These are phyloP conservation scores for Aspergillus fischeri DNA, from an alignment of 2,329 filamentous ascomycete genomes.

Conservation along the genomic window DNA sequence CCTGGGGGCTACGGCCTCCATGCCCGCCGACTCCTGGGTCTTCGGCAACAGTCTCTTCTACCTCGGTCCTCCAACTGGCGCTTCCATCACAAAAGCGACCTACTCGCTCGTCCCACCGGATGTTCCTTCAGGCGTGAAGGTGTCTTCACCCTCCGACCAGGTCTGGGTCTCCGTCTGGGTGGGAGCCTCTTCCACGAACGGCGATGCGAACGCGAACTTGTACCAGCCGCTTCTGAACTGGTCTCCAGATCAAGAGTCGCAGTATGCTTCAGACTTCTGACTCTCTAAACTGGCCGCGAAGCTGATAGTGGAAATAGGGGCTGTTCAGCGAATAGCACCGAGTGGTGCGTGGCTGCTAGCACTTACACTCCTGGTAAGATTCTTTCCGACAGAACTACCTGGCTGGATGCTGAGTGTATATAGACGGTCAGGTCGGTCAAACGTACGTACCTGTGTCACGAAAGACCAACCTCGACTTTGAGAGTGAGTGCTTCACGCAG, in stretches of 20 bases:
- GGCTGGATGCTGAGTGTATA: too few relatives aligned
- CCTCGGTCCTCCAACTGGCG: constrained; percentile 12
- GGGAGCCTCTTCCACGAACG: constrained; percentile 10
- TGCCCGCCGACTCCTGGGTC: constrained; percentile 10
- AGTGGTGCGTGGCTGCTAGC: constrained; percentile 19
- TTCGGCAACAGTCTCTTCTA: constrained; percentile 17
- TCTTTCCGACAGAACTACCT: neutral
- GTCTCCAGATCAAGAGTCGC: constrained; percentile 16
- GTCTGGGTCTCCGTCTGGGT: constrained; percentile 18
- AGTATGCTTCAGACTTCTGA: constrained; percentile 3
- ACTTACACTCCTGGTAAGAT: constrained; percentile 15
- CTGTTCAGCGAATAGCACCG: constrained; percentile 8
- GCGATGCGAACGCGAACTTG: constrained; percentile 6
- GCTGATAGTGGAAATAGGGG: constrained; percentile 5
- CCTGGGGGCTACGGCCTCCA: constrained; percentile 5
- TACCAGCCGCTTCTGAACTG: constrained; percentile 18
- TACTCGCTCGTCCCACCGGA: constrained; percentile 14
- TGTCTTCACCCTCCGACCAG: constrained; percentile 5
- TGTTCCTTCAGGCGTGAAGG: constrained; percentile 6
- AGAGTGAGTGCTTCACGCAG: constrained; percentile 6
- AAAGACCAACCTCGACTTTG: constrained; percentile 12
- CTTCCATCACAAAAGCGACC: constrained; percentile 16
- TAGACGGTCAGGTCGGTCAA: constrained; percentile 14
- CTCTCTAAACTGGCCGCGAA: too few relatives aligned
- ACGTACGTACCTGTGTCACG: constrained; percentile 12